phyloP scores from a whole-genome alignment of 345 rosid genomes.

The Murraya koenigii region DNA sequence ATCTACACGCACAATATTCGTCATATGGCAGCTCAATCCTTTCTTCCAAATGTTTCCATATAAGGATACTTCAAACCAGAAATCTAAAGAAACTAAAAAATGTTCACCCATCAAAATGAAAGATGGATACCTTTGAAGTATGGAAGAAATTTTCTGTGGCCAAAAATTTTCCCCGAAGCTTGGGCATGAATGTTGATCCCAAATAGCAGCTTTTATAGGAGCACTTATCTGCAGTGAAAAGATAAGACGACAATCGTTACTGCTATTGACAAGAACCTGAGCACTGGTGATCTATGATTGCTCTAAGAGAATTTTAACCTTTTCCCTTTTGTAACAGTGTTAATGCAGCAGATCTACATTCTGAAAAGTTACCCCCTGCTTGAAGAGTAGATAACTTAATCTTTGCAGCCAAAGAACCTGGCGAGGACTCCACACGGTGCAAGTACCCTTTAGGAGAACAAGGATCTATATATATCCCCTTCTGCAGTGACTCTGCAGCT shows the following conservation, averaged over 20 bases:
- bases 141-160: conserved; percentile 87
- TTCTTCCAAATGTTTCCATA: conserved; percentile 9
- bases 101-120: not conserved
- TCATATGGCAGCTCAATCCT: not conserved
- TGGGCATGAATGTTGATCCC: conserved; percentile 80
- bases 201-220: conserved; percentile 51
- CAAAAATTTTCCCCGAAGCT: conserved; percentile 73
- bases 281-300: not conserved
- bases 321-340: conserved; percentile 67
- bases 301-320: conserved; percentile 38
- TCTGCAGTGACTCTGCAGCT: conserved; percentile 41
- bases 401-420: conserved; percentile 41
- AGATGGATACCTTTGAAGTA: conserved; percentile 65
- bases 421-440: conserved; percentile 25
- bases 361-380: conserved; percentile 79
- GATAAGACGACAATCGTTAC: conserved; percentile 1
- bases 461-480: conserved; percentile 54
- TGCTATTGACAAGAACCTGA: not conserved
- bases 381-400: conserved; percentile 37
- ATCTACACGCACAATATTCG: not conserved
- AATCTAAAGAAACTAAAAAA: not conserved
- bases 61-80: conserved; percentile 1
- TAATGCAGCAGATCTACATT: conserved; percentile 76
- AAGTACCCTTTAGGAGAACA: conserved; percentile 83
- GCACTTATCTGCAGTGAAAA: conserved; percentile 61